phyloP scores from a whole-genome alignment of 805 yeast species.

The Ascoidea asiatica region DNA sequence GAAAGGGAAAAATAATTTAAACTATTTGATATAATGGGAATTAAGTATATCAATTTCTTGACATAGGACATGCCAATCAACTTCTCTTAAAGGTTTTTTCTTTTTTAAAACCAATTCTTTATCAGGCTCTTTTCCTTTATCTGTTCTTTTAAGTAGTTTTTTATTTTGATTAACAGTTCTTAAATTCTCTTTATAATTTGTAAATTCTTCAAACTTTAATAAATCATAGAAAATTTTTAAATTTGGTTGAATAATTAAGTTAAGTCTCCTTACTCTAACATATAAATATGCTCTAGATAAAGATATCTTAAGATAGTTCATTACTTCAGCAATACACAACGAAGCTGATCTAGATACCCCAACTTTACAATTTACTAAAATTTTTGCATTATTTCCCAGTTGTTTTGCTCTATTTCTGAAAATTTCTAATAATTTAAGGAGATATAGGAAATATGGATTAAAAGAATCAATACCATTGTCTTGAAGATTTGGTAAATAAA shows the following conservation, averaged over 20 bases:
- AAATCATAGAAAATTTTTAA: constrained; percentile 85
- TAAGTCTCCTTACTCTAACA: constrained; percentile 83
- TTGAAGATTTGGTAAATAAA: constrained; percentile 63
- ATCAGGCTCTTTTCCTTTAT: constrained; percentile 6
- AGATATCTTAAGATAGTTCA: constrained; percentile 60
- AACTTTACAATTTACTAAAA: constrained; percentile 85
- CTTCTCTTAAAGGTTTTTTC: constrained; percentile 31
- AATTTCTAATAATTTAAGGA: constrained; percentile 6
- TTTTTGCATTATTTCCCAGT: constrained; percentile 28
- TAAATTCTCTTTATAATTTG: constrained; percentile 10
- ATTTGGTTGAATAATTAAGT: constrained; percentile 91
- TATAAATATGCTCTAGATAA: constrained; percentile 72
- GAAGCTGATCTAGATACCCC: constrained; percentile 95
- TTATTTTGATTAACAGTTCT: constrained; percentile 3
- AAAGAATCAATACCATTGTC: constrained; percentile 84
- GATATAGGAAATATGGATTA: constrained; percentile 24
- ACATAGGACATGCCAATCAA: constrained; percentile 84
- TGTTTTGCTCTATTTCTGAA: constrained; percentile 36
- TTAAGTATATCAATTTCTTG: constrained; percentile 72
- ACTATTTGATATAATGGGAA: constrained; percentile 14
- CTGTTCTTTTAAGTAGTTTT: neutral
- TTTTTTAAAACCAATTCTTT: constrained; percentile 5
- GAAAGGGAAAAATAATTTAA: no score
- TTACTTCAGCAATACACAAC: constrained; percentile 90
- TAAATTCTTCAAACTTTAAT: constrained; percentile 30